phyloP scores from a whole-genome alignment of 2,329 filamentous ascomycete species.

The Nigrospora osmanthi region DNA sequence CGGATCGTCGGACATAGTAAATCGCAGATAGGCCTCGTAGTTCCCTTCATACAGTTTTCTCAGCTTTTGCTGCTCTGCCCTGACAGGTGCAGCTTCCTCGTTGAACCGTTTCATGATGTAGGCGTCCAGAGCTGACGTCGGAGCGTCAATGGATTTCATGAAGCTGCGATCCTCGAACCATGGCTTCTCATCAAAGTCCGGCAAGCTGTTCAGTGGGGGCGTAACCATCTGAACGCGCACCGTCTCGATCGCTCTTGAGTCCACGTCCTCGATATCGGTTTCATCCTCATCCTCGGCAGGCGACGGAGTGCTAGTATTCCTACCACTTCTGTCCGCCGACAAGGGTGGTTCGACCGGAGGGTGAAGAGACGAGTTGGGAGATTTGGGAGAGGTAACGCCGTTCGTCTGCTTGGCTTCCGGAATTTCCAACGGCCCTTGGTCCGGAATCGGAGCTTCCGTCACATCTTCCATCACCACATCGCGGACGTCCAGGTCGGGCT shows the following conservation, averaged over 20 bases:
- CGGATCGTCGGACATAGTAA: constrained; percentile 47
- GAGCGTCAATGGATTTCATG: constrained; percentile 29
- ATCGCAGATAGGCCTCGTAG: constrained; percentile 45
- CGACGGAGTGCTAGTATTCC: constrained; percentile 35
- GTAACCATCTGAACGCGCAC: constrained; percentile 45
- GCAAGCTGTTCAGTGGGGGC: constrained; percentile 46
- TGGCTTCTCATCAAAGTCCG: constrained; percentile 33
- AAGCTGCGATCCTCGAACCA: constrained; percentile 42
- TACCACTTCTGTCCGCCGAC: constrained; percentile 17
- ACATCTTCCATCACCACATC: constrained; percentile 30
- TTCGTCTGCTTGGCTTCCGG: constrained; percentile 5
- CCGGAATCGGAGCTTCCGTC: constrained; percentile 7
- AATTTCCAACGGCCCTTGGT: background rate
- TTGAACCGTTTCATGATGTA: constrained; percentile 39
- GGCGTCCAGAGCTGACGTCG: constrained; percentile 29
- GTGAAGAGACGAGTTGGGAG: constrained; percentile 10
- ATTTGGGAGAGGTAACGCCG: constrained; percentile 6
- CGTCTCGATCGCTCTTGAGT: constrained; percentile 39
- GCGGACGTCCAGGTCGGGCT: constrained; percentile 13
- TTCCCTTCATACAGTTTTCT: constrained; percentile 35
- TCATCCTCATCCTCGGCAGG: constrained; percentile 43
- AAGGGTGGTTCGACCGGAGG: constrained; percentile 18
- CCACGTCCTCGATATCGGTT: constrained; percentile 46
- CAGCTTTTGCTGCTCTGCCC: constrained; percentile 27
- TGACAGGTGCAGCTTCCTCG: constrained; percentile 28